A percentile compares a stretch with the other conserved stretches of the same genome.
Evolutionary conservation across 2,329 filamentous ascomycete species (phyloP).

Genomic region (Clarireedia homoeocarpa): DNA sequence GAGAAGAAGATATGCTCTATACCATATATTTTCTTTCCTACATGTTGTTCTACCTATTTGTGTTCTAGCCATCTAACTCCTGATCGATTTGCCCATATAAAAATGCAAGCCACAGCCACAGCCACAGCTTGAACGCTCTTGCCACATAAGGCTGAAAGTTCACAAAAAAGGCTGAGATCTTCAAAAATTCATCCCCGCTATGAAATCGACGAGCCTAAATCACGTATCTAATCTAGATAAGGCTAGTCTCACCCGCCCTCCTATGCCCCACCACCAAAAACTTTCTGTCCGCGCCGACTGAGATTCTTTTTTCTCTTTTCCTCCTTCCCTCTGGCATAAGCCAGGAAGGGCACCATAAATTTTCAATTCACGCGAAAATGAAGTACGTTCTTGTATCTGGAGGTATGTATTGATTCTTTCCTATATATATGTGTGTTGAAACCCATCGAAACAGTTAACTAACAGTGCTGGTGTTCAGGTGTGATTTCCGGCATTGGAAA

Average conservation of each 20-base stretch:
- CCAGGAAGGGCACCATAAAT: slow-evolving; percentile 23
- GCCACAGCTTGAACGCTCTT: no score
- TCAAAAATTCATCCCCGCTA: neutral
- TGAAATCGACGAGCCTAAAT: neutral
- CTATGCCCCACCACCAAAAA: slow-evolving; percentile 9
- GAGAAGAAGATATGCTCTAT: no score
- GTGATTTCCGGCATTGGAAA: slow-evolving; percentile 52
- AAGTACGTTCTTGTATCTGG: slow-evolving; percentile 77
- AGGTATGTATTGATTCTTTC: slow-evolving; percentile 38
- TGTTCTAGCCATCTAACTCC: neutral
- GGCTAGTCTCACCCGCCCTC: neutral
- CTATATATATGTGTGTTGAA: neutral
- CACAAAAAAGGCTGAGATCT: neutral
- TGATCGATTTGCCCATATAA: neutral
- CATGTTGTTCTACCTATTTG: no score
- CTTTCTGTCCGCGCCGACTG: neutral
- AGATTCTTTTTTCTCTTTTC: slow-evolving; percentile 13
- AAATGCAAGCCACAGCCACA: neutral
- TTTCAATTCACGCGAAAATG: slow-evolving; percentile 43
- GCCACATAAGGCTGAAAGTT: neutral
- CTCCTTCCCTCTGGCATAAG: slow-evolving; percentile 24
- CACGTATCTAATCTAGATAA: neutral
- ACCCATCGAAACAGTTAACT: slow-evolving; percentile 6
- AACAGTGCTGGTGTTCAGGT: slow-evolving; percentile 25
- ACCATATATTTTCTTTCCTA: no score